phyloP scores from a whole-genome alignment of 23 red algal species.

The Gracilariopsis chorda region DNA sequence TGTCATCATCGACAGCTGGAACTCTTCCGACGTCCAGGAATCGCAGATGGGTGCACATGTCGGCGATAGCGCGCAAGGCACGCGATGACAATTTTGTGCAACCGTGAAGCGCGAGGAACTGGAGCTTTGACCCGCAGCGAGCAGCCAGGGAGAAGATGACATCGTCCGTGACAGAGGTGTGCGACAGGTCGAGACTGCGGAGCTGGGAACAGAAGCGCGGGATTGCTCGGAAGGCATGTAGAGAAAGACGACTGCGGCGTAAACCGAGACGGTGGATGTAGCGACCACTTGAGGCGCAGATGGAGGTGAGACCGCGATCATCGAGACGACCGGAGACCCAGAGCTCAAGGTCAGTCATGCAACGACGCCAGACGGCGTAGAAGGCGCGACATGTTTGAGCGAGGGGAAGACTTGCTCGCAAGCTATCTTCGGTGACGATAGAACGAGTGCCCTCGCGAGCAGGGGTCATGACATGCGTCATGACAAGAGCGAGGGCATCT shows the following conservation, averaged over 20 bases:
- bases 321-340: constrained; percentile 23
- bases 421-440: constrained; percentile 42
- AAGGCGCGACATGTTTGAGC: constrained; percentile 35
- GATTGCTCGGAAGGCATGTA: constrained; percentile 22
- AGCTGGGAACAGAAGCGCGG: constrained; percentile 34
- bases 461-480: constrained; percentile 49
- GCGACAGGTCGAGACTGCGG: constrained; percentile 46
- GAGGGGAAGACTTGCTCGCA: constrained; percentile 46
- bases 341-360: constrained; percentile 47
- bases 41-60: constrained; percentile 30
- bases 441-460: constrained; percentile 23
- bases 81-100: constrained; percentile 39
- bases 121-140: neutral
- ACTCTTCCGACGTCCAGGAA: constrained; percentile 51
- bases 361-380: constrained; percentile 35
- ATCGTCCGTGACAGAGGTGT: constrained; percentile 23
- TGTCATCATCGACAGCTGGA: constrained; percentile 36
- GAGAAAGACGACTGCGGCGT: constrained; percentile 23
- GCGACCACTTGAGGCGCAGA: constrained; percentile 10
- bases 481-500: constrained; percentile 27
- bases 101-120: constrained; percentile 46
- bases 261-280: constrained; percentile 20
- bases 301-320: constrained; percentile 30
- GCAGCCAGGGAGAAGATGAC: constrained; percentile 21
- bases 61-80: constrained; percentile 32